Evolutionary conservation across 345 rosid genomes (phyloP), one percentile per base, ranked within the genome.

Genomic region (Viola odorata): DNA sequence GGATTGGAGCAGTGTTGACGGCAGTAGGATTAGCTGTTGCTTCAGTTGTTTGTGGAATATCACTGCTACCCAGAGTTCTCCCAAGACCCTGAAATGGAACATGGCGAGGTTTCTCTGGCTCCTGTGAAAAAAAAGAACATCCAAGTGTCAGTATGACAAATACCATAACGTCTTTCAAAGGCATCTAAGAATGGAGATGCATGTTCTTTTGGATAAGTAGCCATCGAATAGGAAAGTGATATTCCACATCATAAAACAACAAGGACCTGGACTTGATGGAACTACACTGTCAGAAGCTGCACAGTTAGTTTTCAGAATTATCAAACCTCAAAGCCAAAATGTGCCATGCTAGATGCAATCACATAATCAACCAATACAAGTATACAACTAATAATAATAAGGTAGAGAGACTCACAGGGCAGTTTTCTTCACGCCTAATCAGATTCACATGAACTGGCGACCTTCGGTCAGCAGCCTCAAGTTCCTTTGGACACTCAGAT

Each of bases 401-500:
- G 50, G 62, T 61, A 57, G 52, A 60, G 68, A 51, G 8, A 73
- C 95, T 85, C 69, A 91, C 97, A 8, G 91, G 96, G 71, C 78
- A 81, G 9, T 80, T 77, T 76, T 78, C 84, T 0, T 85, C 92
- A 77, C 84, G 84, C 75, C 88, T 80, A 53, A 89, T 85, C 71
- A 91, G 82, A 75, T 89, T 91, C 50, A 89, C 96, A 75, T 84
- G 91, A 50, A 92, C 91, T 0, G 83, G 68, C 51, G 98, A 77
- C 76, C 88, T 87, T 62, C 78, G 78, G 79, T 89, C 96, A 0
- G 77, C 86, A 72, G 96, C 96, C 80, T 89, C 96, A 38, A 92
- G 98, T 83, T 87, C 98, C 68, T 81, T 85, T 1, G 98, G 98
- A 58, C 98, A 92, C 79, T 92, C 98, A 49, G 96, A 92, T 71